phyloP scores from a whole-genome alignment of 139 green algal species.

The Picochlorum sp. region DNA sequence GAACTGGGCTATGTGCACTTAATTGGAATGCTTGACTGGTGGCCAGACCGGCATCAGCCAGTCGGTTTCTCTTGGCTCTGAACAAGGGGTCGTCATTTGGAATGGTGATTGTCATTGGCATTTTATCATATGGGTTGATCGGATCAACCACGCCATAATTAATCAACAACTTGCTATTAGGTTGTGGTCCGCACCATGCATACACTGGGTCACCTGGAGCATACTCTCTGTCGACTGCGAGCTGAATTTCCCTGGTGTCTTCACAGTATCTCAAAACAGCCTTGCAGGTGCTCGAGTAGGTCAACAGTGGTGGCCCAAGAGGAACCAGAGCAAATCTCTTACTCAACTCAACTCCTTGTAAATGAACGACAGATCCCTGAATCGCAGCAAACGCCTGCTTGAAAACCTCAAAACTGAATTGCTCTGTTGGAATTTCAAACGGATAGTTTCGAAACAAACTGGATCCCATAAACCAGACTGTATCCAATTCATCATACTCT shows the following conservation, averaged over 20 bases:
- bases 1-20: constrained; percentile 32
- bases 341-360: constrained; percentile 71
- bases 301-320: constrained; percentile 77
- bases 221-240: constrained; percentile 62
- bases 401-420: constrained; percentile 82
- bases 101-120: constrained; percentile 34
- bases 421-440: constrained; percentile 85
- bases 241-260: constrained; percentile 43
- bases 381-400: constrained; percentile 82
- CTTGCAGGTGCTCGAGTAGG: constrained; percentile 71
- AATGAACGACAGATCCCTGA: constrained; percentile 84
- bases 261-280: constrained; percentile 65
- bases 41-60: constrained; percentile 45
- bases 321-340: constrained; percentile 91
- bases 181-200: constrained; percentile 93
- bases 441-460: constrained; percentile 37
- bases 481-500: constrained; percentile 88
- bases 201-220: constrained; percentile 56
- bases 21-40: constrained; percentile 50
- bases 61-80: constrained; percentile 58
- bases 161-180: constrained; percentile 70
- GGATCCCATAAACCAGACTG: constrained; percentile 70
- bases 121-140: constrained; percentile 39
- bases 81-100: constrained; percentile 70
- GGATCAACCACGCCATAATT: constrained; percentile 65